Base-by-base conservation (phyloP, 495 filamentous ascomycete genomes). In the Patellaria atrata region DNA sequence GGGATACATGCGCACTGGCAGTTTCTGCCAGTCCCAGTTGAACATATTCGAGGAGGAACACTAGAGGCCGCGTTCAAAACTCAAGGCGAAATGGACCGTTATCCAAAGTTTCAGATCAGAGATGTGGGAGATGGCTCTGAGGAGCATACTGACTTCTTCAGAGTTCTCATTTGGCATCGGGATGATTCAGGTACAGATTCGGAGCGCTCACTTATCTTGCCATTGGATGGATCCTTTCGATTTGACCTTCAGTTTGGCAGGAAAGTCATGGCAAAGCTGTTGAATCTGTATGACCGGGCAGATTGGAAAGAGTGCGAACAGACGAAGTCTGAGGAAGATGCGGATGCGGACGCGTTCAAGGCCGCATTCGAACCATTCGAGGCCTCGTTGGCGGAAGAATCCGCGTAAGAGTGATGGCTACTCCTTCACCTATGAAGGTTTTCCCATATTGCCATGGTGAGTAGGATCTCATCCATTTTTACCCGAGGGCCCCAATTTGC, bases 1-100 rank as follows among this genome's bases (percentile, higher is more conserved):
- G 82, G 83, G 15, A 76, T 94, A 33, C 89, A 97, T 52, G 64
- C 70, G 0, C 89, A 94, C 50, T 94, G 87, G 89, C 89, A 97
- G 61, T 87, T 91, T 47, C 63, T 94, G 20, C 87, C 89, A 2
- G 66, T 92, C 1, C 67, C 78, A 0, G 51, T 63, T 0, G 64
- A 74, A 8, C 55, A 81, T 15, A 64, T 92, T 25, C 53, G 50
- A 7, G 68, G 71, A 26, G 75, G 77, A 0, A 62, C 86, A 1
- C 79, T 91, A 5, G 78, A 85, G 47, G 81, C 78, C 0, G 85
- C 73, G 0, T 93, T 93, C 63, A 71, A 75, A 38, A 79, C 84
- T 11, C 71, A 86, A 49, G 84, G 82, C 0, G 77, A 85, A 50
- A 86, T 89, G 43, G 51, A 72, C 14, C 61, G 71, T 33, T 80